phyloP scores from a whole-genome alignment of 345 rosid species.

The Xanthoceras sorbifolium region DNA sequence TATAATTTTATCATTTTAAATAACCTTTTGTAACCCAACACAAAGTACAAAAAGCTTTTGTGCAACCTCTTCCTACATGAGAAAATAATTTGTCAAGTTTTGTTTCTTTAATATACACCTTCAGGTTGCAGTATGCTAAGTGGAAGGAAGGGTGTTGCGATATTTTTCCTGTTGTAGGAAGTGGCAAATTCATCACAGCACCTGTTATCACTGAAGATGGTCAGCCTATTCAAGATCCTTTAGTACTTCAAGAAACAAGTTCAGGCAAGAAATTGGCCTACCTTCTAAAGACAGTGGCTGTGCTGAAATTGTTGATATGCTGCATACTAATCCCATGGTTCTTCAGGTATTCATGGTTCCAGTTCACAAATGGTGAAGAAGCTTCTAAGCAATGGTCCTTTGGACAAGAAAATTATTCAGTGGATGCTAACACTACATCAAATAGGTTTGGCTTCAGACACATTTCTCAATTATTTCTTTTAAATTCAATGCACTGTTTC shows the following conservation, averaged over 20 bases:
- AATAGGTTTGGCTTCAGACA: slow-evolving; percentile 64
- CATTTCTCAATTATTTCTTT: background rate
- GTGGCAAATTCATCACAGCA: slow-evolving; percentile 85
- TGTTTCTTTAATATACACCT: slow-evolving; percentile 18
- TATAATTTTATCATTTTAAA: background rate
- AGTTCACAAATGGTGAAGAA: slow-evolving; percentile 55
- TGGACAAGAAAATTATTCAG: slow-evolving; percentile 78
- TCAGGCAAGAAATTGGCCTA: slow-evolving; percentile 38
- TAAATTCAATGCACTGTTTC: slow-evolving; percentile 1
- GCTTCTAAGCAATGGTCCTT: slow-evolving; percentile 51
- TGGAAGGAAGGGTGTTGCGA: slow-evolving; percentile 82
- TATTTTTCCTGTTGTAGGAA: slow-evolving; percentile 82
- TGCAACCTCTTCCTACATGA: slow-evolving; percentile 2
- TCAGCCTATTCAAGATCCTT: slow-evolving; percentile 77
- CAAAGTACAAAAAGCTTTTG: background rate
- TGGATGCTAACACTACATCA: slow-evolving; percentile 94
- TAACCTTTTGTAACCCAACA: background rate
- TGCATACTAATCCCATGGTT: slow-evolving; percentile 20
- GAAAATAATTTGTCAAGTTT: slow-evolving; percentile 13
- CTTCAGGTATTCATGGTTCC: slow-evolving; percentile 37
- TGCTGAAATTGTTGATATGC: slow-evolving; percentile 15
- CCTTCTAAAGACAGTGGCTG: slow-evolving; percentile 23
- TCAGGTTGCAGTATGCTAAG: slow-evolving; percentile 68
- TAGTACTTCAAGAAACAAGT: slow-evolving; percentile 70
- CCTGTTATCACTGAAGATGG: slow-evolving; percentile 88